Evolutionary conservation across 306 rosid species (phyloP).

Genomic region (Lotus japonicus): DNA sequence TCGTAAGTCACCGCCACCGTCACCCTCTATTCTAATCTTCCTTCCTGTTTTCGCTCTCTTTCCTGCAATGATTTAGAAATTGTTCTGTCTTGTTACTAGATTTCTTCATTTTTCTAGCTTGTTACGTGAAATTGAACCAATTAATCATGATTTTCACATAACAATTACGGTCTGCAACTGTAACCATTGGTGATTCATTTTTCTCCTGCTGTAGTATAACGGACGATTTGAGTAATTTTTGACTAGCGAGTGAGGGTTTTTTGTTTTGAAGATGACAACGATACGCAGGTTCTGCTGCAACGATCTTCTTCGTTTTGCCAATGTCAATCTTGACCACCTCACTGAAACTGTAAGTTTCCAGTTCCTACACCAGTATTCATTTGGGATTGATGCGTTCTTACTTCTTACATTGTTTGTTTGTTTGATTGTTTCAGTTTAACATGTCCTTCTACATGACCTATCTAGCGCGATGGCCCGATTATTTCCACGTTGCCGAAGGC

Average conservation of each 20-base stretch:
- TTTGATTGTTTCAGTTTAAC: constrained; percentile 50
- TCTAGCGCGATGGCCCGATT: constrained; percentile 95
- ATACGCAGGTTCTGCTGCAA: constrained; percentile 93
- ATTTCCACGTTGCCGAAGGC: constrained; percentile 87
- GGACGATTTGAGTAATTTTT: background rate
- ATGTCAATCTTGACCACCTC: constrained; percentile 91
- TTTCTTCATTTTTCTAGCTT: too few species aligned
- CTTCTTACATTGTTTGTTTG: background rate
- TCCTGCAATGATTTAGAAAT: too few species aligned
- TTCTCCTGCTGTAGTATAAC: too few species aligned
- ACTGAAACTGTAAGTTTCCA: constrained; percentile 67
- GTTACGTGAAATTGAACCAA: too few species aligned
- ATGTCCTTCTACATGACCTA: constrained; percentile 99
- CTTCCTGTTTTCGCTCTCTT: too few species aligned
- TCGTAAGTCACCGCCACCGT: too few species aligned
- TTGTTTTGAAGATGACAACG: constrained; percentile 58
- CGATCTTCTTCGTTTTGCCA: constrained; percentile 85
- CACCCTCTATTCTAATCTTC: too few species aligned
- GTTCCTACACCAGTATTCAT: too few species aligned
- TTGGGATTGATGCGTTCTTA: background rate
- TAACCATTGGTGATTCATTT: too few species aligned
- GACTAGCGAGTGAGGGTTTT: background rate
- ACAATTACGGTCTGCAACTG: too few species aligned
- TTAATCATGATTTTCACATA: too few species aligned
- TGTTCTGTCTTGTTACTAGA: too few species aligned